phyloP scores from a whole-genome alignment of 2,329 filamentous ascomycete species.

The Neurospora crassa region DNA sequence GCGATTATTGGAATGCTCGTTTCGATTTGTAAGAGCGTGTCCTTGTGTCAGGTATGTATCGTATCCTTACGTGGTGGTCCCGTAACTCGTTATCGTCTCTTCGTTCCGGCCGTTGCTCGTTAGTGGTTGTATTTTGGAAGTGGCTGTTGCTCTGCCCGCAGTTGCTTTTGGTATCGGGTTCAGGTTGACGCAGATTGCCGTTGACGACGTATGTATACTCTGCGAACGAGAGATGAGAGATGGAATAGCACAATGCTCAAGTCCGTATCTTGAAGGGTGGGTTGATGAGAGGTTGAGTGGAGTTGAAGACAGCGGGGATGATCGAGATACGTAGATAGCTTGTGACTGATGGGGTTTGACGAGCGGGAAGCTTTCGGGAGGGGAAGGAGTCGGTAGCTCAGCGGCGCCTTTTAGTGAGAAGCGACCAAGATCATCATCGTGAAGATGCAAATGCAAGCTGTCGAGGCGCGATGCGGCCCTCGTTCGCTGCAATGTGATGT shows the following conservation, averaged over 20 bases:
- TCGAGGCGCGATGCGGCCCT: not conserved
- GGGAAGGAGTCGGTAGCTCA: not conserved
- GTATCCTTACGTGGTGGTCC: not conserved
- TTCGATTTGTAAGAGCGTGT: not conserved
- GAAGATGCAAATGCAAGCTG: not conserved
- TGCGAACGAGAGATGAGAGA: not conserved
- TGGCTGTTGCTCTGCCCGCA: not conserved
- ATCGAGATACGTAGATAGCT: not conserved
- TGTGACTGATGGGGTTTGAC: not conserved
- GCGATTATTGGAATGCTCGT: not conserved
- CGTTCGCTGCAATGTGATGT: not conserved
- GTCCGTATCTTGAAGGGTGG: not conserved
- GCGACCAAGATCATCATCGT: not conserved
- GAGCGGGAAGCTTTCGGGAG: not conserved
- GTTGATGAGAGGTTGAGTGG: not conserved
- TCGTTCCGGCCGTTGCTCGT: not conserved
- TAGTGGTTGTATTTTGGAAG: not conserved
- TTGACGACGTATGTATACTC: not conserved
- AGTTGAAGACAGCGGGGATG: not conserved
- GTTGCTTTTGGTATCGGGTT: not conserved
- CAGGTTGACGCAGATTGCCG: not conserved
- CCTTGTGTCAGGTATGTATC: not conserved
- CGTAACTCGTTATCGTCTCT: not conserved
- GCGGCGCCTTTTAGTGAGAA: not conserved
- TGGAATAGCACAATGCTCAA: not conserved